A percentile compares a stretch with the other conserved stretches of the same genome.
Conservation (phyloP, 2,329 filamentous ascomycete genomes). For the Trichoderma atroviride region DNA sequence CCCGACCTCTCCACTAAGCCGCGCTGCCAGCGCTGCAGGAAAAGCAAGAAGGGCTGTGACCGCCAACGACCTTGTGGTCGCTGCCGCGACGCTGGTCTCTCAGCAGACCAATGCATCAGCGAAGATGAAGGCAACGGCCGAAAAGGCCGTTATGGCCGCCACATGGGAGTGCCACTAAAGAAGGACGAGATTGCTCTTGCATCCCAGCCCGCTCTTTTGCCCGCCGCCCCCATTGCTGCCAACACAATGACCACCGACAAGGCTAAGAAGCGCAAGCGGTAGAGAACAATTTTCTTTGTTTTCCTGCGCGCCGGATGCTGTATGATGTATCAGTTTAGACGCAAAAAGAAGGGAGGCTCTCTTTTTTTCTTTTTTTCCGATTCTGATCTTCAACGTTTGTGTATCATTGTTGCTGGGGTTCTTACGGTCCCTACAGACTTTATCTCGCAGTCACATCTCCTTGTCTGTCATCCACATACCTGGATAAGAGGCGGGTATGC, state of each 20-base stretch:
- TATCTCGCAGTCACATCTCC: neutral
- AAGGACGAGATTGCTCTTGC: constrained; percentile 53
- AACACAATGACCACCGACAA: constrained; percentile 48
- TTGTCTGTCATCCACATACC: neutral
- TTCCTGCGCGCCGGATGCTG: constrained; percentile 4
- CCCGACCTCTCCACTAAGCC: constrained; percentile 94
- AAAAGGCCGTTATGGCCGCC: constrained; percentile 84
- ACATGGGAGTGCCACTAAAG: constrained; percentile 69
- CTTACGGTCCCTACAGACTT: constrained; percentile 17
- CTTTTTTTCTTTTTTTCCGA: neutral
- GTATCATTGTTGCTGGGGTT: constrained; percentile 9
- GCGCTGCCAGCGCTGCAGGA: constrained; percentile 95
- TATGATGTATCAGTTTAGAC: constrained; percentile 12
- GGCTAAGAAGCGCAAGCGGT: constrained; percentile 65
- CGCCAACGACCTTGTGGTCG: constrained; percentile 92
- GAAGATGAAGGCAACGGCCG: constrained; percentile 97
- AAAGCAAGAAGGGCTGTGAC: constrained; percentile 99
- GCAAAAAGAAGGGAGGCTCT: neutral
- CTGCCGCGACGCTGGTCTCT: constrained; percentile 94
- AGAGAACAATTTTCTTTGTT: constrained; percentile 30
- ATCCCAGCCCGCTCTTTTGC: constrained; percentile 45
- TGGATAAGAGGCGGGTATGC: neutral
- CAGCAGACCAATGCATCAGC: constrained; percentile 90
- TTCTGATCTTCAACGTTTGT: neutral
- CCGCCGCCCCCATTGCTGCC: constrained; percentile 48